Evolutionary conservation across 352 stramenopile genomes (phyloP).

Genomic region (Phytophthora capsici): DNA sequence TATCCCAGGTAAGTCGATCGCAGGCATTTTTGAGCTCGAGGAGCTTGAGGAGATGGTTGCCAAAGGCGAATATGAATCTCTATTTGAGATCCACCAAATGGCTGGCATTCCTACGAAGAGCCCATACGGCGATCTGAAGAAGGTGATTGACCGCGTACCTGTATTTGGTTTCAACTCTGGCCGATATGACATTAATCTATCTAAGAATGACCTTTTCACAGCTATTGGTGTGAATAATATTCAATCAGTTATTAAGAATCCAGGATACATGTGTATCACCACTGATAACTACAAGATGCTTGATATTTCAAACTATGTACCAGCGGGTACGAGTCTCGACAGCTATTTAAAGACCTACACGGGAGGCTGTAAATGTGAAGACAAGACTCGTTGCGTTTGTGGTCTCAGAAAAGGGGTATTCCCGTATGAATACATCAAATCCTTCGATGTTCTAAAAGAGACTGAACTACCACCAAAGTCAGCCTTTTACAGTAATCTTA

Average conservation of each 20-base stretch:
- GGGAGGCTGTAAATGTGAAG: slow-evolving; percentile 37
- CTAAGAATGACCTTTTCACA: slow-evolving; percentile 40
- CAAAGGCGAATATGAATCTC: neutral
- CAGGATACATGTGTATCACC: slow-evolving; percentile 40
- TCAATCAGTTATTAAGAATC: slow-evolving; percentile 36
- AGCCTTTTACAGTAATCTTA: slow-evolving; percentile 24
- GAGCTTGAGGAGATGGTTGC: slow-evolving; percentile 6
- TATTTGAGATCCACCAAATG: neutral
- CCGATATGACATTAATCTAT: slow-evolving; percentile 45
- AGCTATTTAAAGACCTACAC: slow-evolving; percentile 40
- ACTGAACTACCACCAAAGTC: slow-evolving; percentile 23
- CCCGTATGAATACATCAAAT: slow-evolving; percentile 46
- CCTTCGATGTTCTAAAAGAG: slow-evolving; percentile 34
- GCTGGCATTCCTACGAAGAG: neutral
- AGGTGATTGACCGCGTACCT: slow-evolving; percentile 2
- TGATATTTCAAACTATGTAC: slow-evolving; percentile 41
- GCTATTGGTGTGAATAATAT: slow-evolving; percentile 17
- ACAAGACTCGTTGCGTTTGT: slow-evolving; percentile 40
- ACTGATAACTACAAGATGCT: slow-evolving; percentile 35
- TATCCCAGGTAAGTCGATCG: neutral
- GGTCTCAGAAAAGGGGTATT: slow-evolving; percentile 1
- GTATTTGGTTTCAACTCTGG: slow-evolving; percentile 37
- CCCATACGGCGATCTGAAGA: neutral
- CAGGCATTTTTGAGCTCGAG: slow-evolving; percentile 3
- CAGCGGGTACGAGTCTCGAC: slow-evolving; percentile 36